Evolutionary conservation across 768 basidiomycete species (phyloP).

Genomic region (Cystofilobasidium capitatum): DNA sequence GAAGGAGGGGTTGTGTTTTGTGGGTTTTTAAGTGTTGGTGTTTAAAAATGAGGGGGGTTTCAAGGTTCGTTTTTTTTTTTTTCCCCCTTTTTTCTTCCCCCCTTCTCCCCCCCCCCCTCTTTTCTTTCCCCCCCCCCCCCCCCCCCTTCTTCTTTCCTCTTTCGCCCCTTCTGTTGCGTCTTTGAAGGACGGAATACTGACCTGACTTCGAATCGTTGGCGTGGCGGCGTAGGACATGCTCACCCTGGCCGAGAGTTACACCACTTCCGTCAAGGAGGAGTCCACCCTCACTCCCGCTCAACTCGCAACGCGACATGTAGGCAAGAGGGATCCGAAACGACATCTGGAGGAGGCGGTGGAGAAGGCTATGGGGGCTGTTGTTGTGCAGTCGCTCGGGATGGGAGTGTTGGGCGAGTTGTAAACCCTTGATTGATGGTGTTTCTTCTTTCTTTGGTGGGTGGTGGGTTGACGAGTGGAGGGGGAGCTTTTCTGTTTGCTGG

Average conservation of each 20-base stretch:
- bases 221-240: slow-evolving; percentile 71
- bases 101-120: no score
- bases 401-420: slow-evolving; percentile 87
- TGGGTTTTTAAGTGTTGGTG: no score
- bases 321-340: slow-evolving; percentile 95
- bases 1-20: no score
- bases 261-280: slow-evolving; percentile 96
- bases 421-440: slow-evolving; percentile 10
- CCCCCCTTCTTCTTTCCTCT: no score
- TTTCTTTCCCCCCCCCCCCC: no score
- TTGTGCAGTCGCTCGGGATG: slow-evolving; percentile 87
- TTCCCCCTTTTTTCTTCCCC: background rate
- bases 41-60: no score
- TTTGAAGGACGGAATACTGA: background rate
- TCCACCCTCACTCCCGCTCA: slow-evolving; percentile 87
- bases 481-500: no score
- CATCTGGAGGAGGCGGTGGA: slow-evolving; percentile 96
- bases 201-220: background rate
- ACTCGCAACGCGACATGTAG: slow-evolving; percentile 92
- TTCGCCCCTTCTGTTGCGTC: background rate
- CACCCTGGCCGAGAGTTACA: slow-evolving; percentile 81
- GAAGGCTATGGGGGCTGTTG: slow-evolving; percentile 95
- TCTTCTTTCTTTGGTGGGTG: background rate
- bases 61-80: no score
- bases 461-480: no score